Percentiles rank a stretch among this genome's conserved stretches.
phyloP scores from a whole-genome alignment of 768 basidiomycete genomes.

The Amanita polypyramis region DNA sequence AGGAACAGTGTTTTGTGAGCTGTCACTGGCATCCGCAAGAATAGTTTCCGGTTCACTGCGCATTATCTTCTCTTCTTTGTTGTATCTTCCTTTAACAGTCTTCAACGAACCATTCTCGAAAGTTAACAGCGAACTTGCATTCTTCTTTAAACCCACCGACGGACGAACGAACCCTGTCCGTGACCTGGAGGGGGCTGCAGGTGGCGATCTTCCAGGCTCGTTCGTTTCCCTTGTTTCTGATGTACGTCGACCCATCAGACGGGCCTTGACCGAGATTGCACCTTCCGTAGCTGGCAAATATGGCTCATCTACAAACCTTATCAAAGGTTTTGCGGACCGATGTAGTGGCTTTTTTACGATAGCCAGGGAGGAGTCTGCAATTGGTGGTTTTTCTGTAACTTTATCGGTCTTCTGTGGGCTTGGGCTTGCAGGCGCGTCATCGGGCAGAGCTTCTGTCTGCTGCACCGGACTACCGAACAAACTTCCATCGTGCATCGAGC shows the following conservation, averaged over 20 bases:
- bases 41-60: conserved; percentile 1
- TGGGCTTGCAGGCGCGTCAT: conserved; percentile 7
- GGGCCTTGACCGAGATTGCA: conserved; percentile 41
- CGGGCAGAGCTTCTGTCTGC: background rate
- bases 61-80: conserved; percentile 6
- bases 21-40: background rate
- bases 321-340: conserved; percentile 41
- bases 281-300: conserved; percentile 20
- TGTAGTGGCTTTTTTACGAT: conserved; percentile 24
- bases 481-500: conserved; percentile 12
- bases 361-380: background rate
- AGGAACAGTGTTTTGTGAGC: background rate
- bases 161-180: conserved; percentile 45
- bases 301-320: conserved; percentile 41
- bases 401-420: background rate
- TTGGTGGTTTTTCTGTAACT: background rate
- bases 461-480: conserved; percentile 2
- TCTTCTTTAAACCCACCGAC: conserved; percentile 32
- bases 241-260: conserved; percentile 21
- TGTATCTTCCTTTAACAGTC: conserved; percentile 37
- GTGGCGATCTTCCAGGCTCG: conserved; percentile 2
- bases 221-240: conserved; percentile 9
- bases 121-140: conserved; percentile 43
- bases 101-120: conserved; percentile 40
- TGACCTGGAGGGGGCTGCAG: conserved; percentile 8